Evolutionary conservation across 768 basidiomycete genomes (phyloP).

Genomic region (Kockovaella imperatae): DNA sequence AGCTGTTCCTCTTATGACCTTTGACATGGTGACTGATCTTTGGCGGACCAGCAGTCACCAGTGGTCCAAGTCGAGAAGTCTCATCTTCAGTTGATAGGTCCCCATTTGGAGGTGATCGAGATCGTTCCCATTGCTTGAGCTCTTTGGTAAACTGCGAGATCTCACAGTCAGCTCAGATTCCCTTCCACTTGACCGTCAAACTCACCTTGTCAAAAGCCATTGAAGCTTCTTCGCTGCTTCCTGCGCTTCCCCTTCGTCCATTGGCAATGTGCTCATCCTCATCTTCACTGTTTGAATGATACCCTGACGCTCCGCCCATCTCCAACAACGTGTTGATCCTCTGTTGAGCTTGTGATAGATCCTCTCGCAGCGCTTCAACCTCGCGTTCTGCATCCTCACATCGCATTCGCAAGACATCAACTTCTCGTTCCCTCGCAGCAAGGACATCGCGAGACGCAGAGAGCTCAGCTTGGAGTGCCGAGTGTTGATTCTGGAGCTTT

Average conservation of each 20-base stretch:
- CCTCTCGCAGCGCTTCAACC: constrained; percentile 33
- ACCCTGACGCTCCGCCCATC: constrained; percentile 11
- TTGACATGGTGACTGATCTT: background rate
- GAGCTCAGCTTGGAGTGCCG: constrained; percentile 39
- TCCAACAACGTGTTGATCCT: constrained; percentile 32
- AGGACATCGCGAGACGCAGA: constrained; percentile 37
- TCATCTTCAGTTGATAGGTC: constrained; percentile 12
- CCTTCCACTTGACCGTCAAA: background rate
- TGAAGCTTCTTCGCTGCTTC: constrained; percentile 27
- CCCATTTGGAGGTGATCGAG: constrained; percentile 15
- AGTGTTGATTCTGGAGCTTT: constrained; percentile 28
- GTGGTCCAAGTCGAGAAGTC: constrained; percentile 1
- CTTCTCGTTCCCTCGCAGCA: constrained; percentile 38
- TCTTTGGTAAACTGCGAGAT: constrained; percentile 34
- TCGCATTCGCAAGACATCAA: constrained; percentile 37
- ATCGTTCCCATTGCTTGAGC: constrained; percentile 38
- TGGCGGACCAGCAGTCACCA: background rate
- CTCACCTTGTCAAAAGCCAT: constrained; percentile 41
- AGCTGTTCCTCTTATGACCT: constrained; percentile 25
- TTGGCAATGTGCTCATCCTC: constrained; percentile 10
- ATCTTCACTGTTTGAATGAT: constrained; percentile 8
- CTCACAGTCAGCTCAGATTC: constrained; percentile 5
- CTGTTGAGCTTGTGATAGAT: constrained; percentile 33
- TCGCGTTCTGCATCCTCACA: constrained; percentile 36
- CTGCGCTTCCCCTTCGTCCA: constrained; percentile 13